These are phyloP conservation scores for Tetrastigma voinierianum DNA, from an alignment of 164 flowering plant species.

Conservation along the genomic window DNA sequence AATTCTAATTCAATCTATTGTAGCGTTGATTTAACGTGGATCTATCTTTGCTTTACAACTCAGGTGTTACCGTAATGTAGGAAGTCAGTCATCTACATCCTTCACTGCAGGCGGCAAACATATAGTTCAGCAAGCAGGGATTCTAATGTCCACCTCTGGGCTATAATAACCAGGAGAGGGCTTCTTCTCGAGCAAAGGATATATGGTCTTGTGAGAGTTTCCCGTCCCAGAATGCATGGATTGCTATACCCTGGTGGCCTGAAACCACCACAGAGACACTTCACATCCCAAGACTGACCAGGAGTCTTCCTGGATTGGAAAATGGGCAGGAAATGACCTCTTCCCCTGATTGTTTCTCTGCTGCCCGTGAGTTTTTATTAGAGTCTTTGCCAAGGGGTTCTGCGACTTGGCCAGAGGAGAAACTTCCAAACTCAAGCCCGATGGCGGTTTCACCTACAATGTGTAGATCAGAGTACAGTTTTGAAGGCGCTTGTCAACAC, in stretches of 20 bases:
- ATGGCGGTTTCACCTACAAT: constrained; percentile 25
- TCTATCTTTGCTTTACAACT: no score
- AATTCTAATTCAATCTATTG: no score
- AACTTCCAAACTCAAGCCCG: constrained; percentile 36
- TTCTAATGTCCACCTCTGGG: constrained; percentile 72
- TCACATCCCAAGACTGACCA: constrained; percentile 15
- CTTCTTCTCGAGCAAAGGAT: constrained; percentile 34
- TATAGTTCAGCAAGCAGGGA: constrained; percentile 69
- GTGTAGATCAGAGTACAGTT: constrained; percentile 49
- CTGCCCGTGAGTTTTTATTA: constrained; percentile 41
- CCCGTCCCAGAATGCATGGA: constrained; percentile 45
- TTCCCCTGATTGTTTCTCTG: constrained; percentile 43
- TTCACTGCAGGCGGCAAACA: constrained; percentile 75
- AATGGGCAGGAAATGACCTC: constrained; percentile 13
- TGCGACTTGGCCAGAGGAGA: constrained; percentile 92
- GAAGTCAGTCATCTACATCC: constrained; percentile 58
- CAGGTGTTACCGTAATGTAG: constrained; percentile 47
- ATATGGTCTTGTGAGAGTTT: constrained; percentile 60
- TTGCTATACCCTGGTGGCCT: constrained; percentile 87
- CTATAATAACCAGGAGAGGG: constrained; percentile 28
- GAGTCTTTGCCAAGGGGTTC: constrained; percentile 55
- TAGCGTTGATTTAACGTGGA: no score
- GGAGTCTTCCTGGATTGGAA: constrained; percentile 9
- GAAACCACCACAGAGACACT: constrained; percentile 20
- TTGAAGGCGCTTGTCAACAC: constrained; percentile 57